These are phyloP conservation scores for Narthecium ossifragum DNA, from an alignment of 106 monocot species.

Conservation along the genomic window DNA sequence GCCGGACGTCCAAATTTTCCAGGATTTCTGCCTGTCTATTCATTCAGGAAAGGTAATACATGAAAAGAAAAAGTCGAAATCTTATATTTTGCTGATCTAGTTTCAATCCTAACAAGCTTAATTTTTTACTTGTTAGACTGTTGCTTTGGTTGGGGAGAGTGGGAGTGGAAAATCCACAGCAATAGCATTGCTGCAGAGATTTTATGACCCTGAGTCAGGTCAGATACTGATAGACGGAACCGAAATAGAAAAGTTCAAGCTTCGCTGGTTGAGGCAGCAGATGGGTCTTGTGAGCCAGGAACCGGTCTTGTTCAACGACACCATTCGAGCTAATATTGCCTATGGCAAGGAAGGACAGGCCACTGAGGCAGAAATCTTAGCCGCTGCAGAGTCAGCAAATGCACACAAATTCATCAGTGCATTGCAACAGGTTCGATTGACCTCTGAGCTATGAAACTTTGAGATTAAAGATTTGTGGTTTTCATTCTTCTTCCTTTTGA, in stretches of 20 bases:
- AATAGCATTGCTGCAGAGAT: conserved; percentile 16
- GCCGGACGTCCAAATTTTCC: conserved; percentile 52
- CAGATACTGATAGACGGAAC: conserved; percentile 17
- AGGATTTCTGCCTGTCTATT: conserved; percentile 36
- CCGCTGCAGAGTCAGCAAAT: conserved; percentile 13
- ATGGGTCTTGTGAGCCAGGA: conserved; percentile 21
- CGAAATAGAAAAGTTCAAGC: conserved; percentile 16
- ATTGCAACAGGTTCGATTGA: conserved; percentile 12
- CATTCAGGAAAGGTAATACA: conserved; percentile 39
- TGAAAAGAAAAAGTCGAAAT: background rate
- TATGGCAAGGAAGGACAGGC: conserved; percentile 19
- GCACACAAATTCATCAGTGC: conserved; percentile 15
- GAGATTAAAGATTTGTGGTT: too few species aligned
- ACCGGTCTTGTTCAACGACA: conserved; percentile 12
- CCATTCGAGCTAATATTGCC: conserved; percentile 19
- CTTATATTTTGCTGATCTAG: background rate
- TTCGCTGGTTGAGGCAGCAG: conserved; percentile 18
- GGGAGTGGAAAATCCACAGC: conserved; percentile 20
- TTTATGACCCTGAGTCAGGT: conserved; percentile 17
- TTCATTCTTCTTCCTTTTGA: too few species aligned
- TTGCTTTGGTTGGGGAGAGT: conserved; percentile 16
- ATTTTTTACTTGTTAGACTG: conserved; percentile 6
- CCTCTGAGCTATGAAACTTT: too few species aligned
- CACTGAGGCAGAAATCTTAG: conserved; percentile 12
- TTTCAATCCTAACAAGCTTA: background rate